Evolutionary conservation across 2,329 filamentous ascomycete genomes (phyloP), one percentile per base, ranked within the genome.

Genomic region (Talaromyces marneffei): DNA sequence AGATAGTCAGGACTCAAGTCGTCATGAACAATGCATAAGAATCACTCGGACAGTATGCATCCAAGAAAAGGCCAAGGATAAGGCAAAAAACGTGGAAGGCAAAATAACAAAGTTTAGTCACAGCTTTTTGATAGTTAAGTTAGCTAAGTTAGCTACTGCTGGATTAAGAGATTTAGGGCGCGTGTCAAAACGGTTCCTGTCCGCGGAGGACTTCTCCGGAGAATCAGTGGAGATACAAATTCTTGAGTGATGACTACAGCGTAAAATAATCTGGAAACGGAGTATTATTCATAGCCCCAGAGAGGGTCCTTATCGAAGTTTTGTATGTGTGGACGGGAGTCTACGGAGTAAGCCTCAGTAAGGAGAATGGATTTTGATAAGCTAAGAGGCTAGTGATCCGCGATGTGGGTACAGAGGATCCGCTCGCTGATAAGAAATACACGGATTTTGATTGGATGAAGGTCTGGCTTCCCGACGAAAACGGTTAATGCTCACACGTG

Each of bases 181-280:
- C 12, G 27, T 46, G 14, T 12, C 4, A 33, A 33, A 20, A 53
- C 29, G 31, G 20, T 18, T 23, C n/a, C 39, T n/a, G 35, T 59
- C 60, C 60, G 55, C 60, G 60, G 60, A 62, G 55, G 31, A 53
- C 29, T 59, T 62, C 60, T 62, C 60, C 60, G 60, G 60, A 39
- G 12, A 39, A 42, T 53, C 25, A 42, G n/a, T 40, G 33, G 48
- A 52, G 23, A 27, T 18, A n/a, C 16, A 25, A 39, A n/a, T 5
- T 39, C 18, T 54, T 31, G 35, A 55, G n/a, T 10, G 9, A 40
- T 25, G 52, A 20, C 31, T 39, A 55, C 12, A 25, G 33, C 3
- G 18, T 39, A 27, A 29, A 39, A 39, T 55, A 20, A 52, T n/a
- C 29, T 52, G 29, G 48, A 52, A 29, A 52, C 31, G 27, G 27